A percentile compares a stretch with the other conserved stretches of the same genome.
phyloP scores from a whole-genome alignment of 2,329 filamentous ascomycete species.

The Penicillium digitatum region DNA sequence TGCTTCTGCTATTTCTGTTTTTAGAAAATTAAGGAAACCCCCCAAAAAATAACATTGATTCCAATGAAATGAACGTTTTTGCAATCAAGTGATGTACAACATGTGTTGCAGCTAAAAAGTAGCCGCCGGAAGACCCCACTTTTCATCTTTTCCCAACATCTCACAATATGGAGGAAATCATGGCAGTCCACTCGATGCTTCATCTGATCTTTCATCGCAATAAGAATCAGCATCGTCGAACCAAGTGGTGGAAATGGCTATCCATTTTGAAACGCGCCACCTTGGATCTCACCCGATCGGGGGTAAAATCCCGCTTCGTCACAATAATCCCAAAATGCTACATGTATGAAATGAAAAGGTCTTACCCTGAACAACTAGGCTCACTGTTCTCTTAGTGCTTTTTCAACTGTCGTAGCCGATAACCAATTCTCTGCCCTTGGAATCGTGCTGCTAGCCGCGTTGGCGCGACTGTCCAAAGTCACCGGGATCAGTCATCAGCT shows the following conservation, averaged over 20 bases:
- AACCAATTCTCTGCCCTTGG: constrained; percentile 69
- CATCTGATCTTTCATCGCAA: constrained; percentile 76
- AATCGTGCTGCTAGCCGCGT: constrained; percentile 60
- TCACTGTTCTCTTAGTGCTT: constrained; percentile 40
- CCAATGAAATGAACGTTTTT: background rate
- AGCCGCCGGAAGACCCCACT: background rate
- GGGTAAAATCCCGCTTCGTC: constrained; percentile 27
- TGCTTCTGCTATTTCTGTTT: background rate
- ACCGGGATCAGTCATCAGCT: constrained; percentile 35
- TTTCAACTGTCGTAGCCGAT: constrained; percentile 67
- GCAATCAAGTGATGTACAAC: no score
- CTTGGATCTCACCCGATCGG: constrained; percentile 50
- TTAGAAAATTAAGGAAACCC: background rate
- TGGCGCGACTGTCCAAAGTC: constrained; percentile 56
- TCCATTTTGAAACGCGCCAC: constrained; percentile 66
- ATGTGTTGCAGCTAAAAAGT: no score
- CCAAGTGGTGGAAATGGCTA: constrained; percentile 77
- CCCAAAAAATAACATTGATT: background rate
- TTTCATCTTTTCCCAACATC: background rate
- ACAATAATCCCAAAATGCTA: constrained; percentile 42
- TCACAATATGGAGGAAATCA: constrained; percentile 16
- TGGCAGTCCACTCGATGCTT: constrained; percentile 47
- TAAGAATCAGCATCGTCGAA: constrained; percentile 80
- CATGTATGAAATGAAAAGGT: constrained; percentile 29
- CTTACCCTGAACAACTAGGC: background rate